Evolutionary conservation across 768 basidiomycete species (phyloP).

Genomic region (Boletus sensibilis): DNA sequence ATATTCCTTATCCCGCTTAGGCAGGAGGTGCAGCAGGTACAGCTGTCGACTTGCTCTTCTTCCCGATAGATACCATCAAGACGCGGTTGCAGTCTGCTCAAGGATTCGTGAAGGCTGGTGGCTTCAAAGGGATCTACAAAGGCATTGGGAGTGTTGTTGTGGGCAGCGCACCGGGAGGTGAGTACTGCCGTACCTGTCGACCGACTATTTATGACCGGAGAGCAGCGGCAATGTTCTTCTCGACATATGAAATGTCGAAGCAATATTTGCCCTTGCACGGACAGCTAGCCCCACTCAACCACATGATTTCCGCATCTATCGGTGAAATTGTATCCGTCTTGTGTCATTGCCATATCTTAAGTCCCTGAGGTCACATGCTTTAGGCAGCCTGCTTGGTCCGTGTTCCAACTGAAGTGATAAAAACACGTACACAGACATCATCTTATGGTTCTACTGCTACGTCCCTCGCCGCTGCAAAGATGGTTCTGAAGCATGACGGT

Average conservation of each 20-base stretch:
- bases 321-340: slow-evolving; percentile 52
- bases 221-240: slow-evolving; percentile 92
- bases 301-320: slow-evolving; percentile 57
- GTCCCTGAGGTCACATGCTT: slow-evolving; percentile 9
- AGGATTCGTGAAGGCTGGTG: slow-evolving; percentile 84
- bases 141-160: slow-evolving; percentile 93
- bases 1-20: slow-evolving; percentile 37
- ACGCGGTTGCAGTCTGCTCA: slow-evolving; percentile 88
- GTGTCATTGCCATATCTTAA: slow-evolving; percentile 7
- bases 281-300: slow-evolving; percentile 61
- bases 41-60: slow-evolving; percentile 92
- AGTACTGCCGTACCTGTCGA: slow-evolving; percentile 11
- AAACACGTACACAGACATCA: slow-evolving; percentile 87
- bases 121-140: slow-evolving; percentile 87
- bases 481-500: slow-evolving; percentile 62
- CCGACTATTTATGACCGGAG: background rate
- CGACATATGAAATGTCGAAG: slow-evolving; percentile 90
- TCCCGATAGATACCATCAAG: slow-evolving; percentile 95
- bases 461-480: slow-evolving; percentile 57
- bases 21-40: slow-evolving; percentile 91
- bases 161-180: slow-evolving; percentile 95
- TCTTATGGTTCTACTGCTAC: slow-evolving; percentile 64
- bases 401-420: slow-evolving; percentile 95
- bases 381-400: slow-evolving; percentile 89
- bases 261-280: slow-evolving; percentile 60